Evolutionary conservation across 169 alveolate genomes (phyloP), one percentile per base, ranked within the genome.

Genomic region (Cryptosporidium sp.): DNA sequence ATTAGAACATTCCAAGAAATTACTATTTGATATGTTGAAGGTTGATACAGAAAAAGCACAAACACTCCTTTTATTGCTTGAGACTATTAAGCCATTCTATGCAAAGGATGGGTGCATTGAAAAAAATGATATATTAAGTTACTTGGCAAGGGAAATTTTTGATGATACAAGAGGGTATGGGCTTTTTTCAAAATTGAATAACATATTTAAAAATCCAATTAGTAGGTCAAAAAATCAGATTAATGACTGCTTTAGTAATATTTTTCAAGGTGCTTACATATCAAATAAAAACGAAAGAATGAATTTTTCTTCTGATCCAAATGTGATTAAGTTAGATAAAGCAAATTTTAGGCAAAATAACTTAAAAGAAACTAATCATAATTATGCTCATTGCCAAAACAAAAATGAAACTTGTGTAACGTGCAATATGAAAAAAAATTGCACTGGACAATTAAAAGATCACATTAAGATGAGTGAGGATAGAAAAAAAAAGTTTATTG

Each of bases 1-100:
- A 29, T 45, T 80, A 43, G 45, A 59, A 26, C 48, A 41, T 12
- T 14, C 50, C 37, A 80, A 80, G 41, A 80, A 80, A 21, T 45
- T 48, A 31, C 33, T 80, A 3, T n/a, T 59, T 41, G 69, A 43
- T 18, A 80, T 80, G 69, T 21, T 80, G 12, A 29, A 41, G 23
- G 51, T 14, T 7, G 89, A 80, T 41, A 80, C 89, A 14, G 89
- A 80, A 80, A 80, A 43, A 37, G 89, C 89, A 21, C 89, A 80
- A 29, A 39, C 51, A n/a, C 59, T 80, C 43, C 41, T 80, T 12
- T 18, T 80, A 41, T 37, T 80, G 6, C 16, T 80, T 8, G 89
- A 80, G 43, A 80, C 80, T 16, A 37, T 80, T n/a, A 80, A 58
- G 5, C 75, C 75, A 18, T 80, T 59, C 23, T 80, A 45, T 43